Evolutionary conservation across 768 basidiomycete genomes (phyloP).

Genomic region (Scleroderma bovista): DNA sequence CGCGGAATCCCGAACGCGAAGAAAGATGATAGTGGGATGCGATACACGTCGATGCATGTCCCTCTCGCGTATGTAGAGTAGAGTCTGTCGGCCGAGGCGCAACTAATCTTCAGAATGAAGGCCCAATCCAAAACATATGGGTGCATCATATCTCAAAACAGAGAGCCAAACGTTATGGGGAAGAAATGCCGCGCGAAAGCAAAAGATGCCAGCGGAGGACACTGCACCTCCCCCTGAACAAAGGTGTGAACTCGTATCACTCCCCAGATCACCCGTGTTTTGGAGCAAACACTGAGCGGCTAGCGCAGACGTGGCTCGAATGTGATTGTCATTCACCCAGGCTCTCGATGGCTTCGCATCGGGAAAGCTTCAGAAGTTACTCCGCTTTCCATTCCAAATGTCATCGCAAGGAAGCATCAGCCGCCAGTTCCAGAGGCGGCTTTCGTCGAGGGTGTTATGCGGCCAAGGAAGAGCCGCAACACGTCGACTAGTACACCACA

Average conservation of each 20-base stretch:
- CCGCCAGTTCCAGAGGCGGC: slow-evolving; percentile 37
- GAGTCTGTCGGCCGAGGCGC: slow-evolving; percentile 1
- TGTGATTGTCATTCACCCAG: slow-evolving; percentile 75
- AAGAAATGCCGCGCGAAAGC: slow-evolving; percentile 54
- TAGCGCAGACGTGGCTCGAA: slow-evolving; percentile 65
- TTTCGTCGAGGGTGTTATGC: slow-evolving; percentile 47
- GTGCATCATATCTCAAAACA: slow-evolving; percentile 71
- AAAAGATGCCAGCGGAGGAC: slow-evolving; percentile 41
- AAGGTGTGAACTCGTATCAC: slow-evolving; percentile 32
- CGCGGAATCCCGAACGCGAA: slow-evolving; percentile 78
- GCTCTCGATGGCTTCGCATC: slow-evolving; percentile 67
- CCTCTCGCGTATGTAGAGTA: slow-evolving; percentile 55
- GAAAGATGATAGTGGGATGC: slow-evolving; percentile 76
- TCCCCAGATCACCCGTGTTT: neutral
- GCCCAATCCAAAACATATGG: slow-evolving; percentile 76
- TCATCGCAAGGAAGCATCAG: slow-evolving; percentile 64
- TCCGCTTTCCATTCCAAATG: slow-evolving; percentile 61
- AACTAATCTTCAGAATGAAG: slow-evolving; percentile 31
- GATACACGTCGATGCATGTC: slow-evolving; percentile 77
- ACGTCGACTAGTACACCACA: slow-evolving; percentile 15
- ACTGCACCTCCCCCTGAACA: slow-evolving; percentile 35
- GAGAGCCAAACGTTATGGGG: slow-evolving; percentile 73
- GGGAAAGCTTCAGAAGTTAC: slow-evolving; percentile 75
- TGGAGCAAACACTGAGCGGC: slow-evolving; percentile 8
- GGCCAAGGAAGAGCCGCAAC: slow-evolving; percentile 41